Evolutionary conservation across 495 filamentous ascomycete species (phyloP), one percentile per base, ranked within the genome.

Genomic region (Viridothelium virens): DNA sequence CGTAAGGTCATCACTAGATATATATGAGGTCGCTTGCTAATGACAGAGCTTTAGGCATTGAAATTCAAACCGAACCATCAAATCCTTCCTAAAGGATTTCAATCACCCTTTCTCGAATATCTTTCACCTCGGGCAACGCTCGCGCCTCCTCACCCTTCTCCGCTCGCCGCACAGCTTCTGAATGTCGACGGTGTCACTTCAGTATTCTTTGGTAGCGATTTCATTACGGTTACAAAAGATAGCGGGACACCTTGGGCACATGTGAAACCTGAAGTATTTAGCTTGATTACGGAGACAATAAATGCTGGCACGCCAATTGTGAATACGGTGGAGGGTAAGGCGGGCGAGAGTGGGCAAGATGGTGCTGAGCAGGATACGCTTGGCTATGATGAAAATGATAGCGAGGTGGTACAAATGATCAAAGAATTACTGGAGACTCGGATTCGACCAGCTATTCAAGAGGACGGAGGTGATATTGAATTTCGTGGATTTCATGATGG

Each of bases 381-480:
- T 38, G 66, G 66, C 38, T 96, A 89, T 73, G 84, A 91, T 69
- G 91, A 93, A 71, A 86, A 91, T 61, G 94, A 98, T 72, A 88
- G 86, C 68, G 94, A 98, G 76, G 91, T 96, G 10, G 86, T 97
- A 37, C 86, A 90, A 65, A 97, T 97, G 94, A 96, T 98, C 76
- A 96, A 97, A 78, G 94, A 98, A 78, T 78, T 98, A n/a, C 78
- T 98, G 63, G 95, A 98, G 78, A 98, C 95, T 31, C 79, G 94
- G 62, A 96, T 98, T 71, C 81, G 94, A 48, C 94, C 94, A 2
- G 87, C 94, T 3, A 98, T 98, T 65, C 93, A 96, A 77, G 93
- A 98, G 74, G 94, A 98, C 68, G 94, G 94, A 25, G 94, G 94
- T 11, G 94, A 98, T 77, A 96, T 98, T 72, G 94, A 97, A 77